Base-by-base conservation (phyloP, 176 grass and related monocot genomes). In the Themeda triandra region DNA sequence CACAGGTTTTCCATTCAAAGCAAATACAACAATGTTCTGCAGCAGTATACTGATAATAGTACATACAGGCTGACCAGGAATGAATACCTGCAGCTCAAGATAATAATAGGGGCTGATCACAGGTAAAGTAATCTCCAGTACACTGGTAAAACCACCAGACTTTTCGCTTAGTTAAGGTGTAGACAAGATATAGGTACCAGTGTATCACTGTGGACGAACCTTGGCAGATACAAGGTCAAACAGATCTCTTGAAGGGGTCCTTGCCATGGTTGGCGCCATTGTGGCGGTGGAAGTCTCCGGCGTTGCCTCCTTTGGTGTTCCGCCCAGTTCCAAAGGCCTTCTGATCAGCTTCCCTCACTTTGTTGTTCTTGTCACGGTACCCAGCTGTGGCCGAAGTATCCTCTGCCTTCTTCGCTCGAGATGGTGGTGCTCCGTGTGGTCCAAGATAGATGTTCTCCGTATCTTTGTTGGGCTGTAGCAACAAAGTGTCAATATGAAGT, bases 401-500 rank as follows among this genome's bases (percentile, higher is more conserved):
- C n/a, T 83, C 95, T 88, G 87, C 83, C 77, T 89, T 91, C 88
- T 97, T 97, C 5, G 69, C 84, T 83, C 84, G 84, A 62, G 89
- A 86, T 76, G 88, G 90, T 1, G 92, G 89, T 58, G 92, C 95
- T 6, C 95, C 90, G 87, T 98, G 95, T 42, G 95, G 95, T 75
- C 92, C 95, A 25, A 98, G 87, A 86, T 98, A 95, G 25, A 98
- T 88, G 74, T 72, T 98, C 53, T 98, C 92, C 21, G 82, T 88
- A 69, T 91, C 92, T 71, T 93, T 95, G 77, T 77, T 75, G 71
- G 59, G 66, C 91, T 95, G 84, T 13, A 7, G 69, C 35, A 42
- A 39, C 54, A 30, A n/a, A 33, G 69, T 25, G 65, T 66, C 41
- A 15, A 45, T 9, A 7, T 11, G 8, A 85, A 69, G 14, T 75